A percentile compares a stretch with the other conserved stretches of the same genome.
Conservation (phyloP, 202 grass and related monocot species). For the Digitaria exilis region DNA sequence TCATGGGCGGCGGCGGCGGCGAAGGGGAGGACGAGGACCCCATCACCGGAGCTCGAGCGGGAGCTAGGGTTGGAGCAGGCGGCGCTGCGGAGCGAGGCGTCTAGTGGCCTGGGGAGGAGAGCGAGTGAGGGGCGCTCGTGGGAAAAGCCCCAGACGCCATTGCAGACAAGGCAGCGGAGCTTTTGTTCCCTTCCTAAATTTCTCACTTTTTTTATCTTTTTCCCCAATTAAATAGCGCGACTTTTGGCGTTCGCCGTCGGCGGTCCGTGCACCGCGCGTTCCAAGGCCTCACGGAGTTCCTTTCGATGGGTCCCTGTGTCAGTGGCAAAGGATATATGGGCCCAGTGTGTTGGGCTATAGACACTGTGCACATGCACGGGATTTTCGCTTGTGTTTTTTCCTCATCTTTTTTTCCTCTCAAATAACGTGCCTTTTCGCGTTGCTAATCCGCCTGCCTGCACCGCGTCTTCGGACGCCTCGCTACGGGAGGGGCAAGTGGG, state of each 20-base stretch:
- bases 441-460: not conserved
- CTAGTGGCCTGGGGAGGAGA: constrained; percentile 4
- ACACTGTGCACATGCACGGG: not conserved
- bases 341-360: not conserved
- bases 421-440: constrained; percentile 25
- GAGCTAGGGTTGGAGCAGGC: not conserved
- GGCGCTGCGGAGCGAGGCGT: not conserved
- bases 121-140: constrained; percentile 26
- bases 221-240: not conserved
- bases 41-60: constrained; percentile 17
- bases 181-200: constrained; percentile 42
- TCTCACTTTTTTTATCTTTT: not conserved
- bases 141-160: constrained; percentile 45
- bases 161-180: constrained; percentile 30
- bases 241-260: not conserved
- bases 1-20: constrained; percentile 61
- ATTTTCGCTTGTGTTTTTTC: not conserved
- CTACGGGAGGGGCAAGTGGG: not conserved
- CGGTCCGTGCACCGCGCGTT: not conserved
- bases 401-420: not conserved
- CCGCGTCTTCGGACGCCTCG: not conserved
- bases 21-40: constrained; percentile 29
- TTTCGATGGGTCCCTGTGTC: not conserved
- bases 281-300: not conserved
- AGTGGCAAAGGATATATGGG: not conserved